Evolutionary conservation across 2,329 filamentous ascomycete genomes (phyloP), one percentile per base, ranked within the genome.

Genomic region (Cytospora piceicola): DNA sequence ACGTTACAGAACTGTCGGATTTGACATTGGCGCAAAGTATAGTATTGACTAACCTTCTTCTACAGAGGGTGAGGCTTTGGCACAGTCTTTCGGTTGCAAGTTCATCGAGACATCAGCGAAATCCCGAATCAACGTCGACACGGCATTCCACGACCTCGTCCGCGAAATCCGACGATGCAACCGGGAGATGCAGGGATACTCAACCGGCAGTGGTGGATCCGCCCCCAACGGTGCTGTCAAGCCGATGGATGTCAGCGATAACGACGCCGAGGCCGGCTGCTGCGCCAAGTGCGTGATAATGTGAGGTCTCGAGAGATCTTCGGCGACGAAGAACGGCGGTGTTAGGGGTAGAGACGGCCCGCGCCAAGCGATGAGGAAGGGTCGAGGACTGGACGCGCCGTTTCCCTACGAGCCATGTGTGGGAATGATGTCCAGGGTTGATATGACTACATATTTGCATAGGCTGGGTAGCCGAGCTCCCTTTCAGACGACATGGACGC

Each of bases 51-150:
- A 61, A 71, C 54, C 30, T 9, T 39, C 39, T 12, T 46, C 14
- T 63, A 74, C 79, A 97, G 94, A 98, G 89, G 94, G 94, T 74
- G 90, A 95, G 80, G 86, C 89, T 67, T 83, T 98, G 71, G 94
- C 94, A 70, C 87, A 87, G 72, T 89, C 90, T 70, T 98, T 99
- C 79, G 90, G 89, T 76, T 99, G 95, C 90, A 96, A 95, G 77
- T 99, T 98, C 83, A 96, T 98, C 81, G 95, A 99, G 84, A 98
- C 95, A 15, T 99, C 95, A 52, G 95, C 95, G 71, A 99, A 98
- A 83, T 96, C 94, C 69, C 90, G 94, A 77, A 96, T 95, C 83
- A 97, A 98, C 77, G 95, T 99, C 74, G 95, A 99, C 80, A 94
- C 96, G 81, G 93, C 94, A 63, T 99, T 99, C 82, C 98, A 94